Evolutionary conservation across 2,329 filamentous ascomycete species (phyloP), one percentile per base, ranked within the genome.

Genomic region (Fusarium transvaalense): DNA sequence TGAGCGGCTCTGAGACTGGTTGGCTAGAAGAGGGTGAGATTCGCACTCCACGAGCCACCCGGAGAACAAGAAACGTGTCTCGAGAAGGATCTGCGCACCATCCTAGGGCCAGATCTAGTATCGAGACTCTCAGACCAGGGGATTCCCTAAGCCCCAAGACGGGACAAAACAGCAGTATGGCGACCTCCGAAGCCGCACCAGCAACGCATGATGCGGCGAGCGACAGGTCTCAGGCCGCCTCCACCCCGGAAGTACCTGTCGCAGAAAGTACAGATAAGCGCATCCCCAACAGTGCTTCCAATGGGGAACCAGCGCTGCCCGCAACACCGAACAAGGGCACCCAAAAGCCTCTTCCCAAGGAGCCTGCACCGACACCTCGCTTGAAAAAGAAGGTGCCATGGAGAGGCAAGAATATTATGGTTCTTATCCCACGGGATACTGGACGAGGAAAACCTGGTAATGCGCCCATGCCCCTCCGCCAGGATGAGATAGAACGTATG

Each of bases 351-450:
- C 68, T 80, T 15, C 77, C 79, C 2, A 81, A 79, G 53, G 80
- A 81, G 27, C 75, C 79, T 8, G 77, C 79, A 4, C 77, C 80
- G 46, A 86, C 86, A 8, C 87, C 87, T n/a, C 82, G 87, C 14
- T 67, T 87, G 10, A 92, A 86, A 80, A 94, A 92, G 77, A 92
- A 90, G 79, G 83, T 94, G 4, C 84, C 86, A 45, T 94, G 91
- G 91, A 91, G 86, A 74, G 90, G 90, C 59, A 94, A 93, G 80
- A 89, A 88, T 61, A 92, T 93, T 54, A 79, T 92, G 72, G 89
- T 94, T 42, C 82, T 89, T 27, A 80, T 94, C 21, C 92, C 92
- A 8, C 81, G 86, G 45, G 89, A 92, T 64, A 89, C 91, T 53
- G 84, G 88, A 54, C 85, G 90, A 68, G 91, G 91, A 21, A 82